Evolutionary conservation across 2,329 filamentous ascomycete species (phyloP).

Genomic region (Penicillium sclerotiorum): DNA sequence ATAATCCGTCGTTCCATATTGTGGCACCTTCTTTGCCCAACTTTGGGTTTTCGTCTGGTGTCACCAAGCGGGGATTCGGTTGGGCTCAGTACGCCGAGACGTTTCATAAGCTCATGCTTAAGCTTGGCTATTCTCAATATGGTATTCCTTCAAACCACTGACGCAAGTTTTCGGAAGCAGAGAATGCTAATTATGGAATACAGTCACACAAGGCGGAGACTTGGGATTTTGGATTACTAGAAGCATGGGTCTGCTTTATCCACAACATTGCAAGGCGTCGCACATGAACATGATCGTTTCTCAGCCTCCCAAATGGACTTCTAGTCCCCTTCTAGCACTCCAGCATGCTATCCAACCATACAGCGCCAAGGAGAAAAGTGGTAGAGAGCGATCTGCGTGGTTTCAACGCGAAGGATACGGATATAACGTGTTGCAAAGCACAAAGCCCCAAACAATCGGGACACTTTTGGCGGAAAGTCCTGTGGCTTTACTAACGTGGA

Average conservation of each 20-base stretch:
- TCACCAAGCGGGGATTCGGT: slow-evolving; percentile 53
- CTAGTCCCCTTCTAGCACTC: slow-evolving; percentile 58
- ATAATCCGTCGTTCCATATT: slow-evolving; percentile 53
- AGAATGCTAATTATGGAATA: not conserved
- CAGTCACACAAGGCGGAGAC: slow-evolving; percentile 65
- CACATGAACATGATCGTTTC: slow-evolving; percentile 64
- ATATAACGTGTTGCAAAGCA: slow-evolving; percentile 64
- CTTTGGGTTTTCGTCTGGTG: slow-evolving; percentile 57
- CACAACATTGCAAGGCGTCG: slow-evolving; percentile 58
- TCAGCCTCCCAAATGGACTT: slow-evolving; percentile 51
- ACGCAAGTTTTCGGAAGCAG: not conserved
- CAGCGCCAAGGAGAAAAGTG: slow-evolving; percentile 17
- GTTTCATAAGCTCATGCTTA: slow-evolving; percentile 68
- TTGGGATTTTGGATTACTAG: slow-evolving; percentile 70
- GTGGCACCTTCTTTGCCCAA: slow-evolving; percentile 59
- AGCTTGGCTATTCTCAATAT: slow-evolving; percentile 67
- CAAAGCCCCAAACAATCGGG: slow-evolving; percentile 72
- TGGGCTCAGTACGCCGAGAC: slow-evolving; percentile 66
- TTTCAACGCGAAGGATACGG: slow-evolving; percentile 33
- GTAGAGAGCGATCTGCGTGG: slow-evolving; percentile 20
- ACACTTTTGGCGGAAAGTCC: slow-evolving; percentile 71
- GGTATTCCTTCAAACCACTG: slow-evolving; percentile 30
- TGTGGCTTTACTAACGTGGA: slow-evolving; percentile 72
- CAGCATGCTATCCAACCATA: slow-evolving; percentile 25
- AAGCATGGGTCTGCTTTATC: slow-evolving; percentile 62